Evolutionary conservation across 805 yeast genomes (phyloP).

Genomic region (Yarrowia sp.): DNA sequence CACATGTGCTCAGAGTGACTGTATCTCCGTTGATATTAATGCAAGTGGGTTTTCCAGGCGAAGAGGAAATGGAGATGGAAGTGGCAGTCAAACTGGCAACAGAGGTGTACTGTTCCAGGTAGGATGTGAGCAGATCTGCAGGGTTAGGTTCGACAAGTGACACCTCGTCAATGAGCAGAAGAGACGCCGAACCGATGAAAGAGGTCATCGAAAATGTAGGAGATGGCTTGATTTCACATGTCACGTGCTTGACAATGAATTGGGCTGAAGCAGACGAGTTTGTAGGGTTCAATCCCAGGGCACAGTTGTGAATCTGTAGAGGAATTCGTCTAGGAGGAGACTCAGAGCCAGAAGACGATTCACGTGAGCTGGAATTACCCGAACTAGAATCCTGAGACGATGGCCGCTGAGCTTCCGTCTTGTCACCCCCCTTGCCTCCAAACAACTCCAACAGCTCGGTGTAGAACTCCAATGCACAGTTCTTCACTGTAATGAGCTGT

Average conservation of each 20-base stretch:
- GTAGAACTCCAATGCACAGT: conserved; percentile 55
- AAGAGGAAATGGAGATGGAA: background rate
- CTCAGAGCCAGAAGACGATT: background rate
- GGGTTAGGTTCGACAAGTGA: background rate
- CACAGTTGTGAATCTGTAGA: conserved; percentile 25
- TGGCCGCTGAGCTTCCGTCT: background rate
- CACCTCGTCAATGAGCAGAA: conserved; percentile 24
- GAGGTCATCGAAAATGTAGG: conserved; percentile 20
- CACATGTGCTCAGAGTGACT: conserved; percentile 57
- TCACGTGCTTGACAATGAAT: conserved; percentile 25
- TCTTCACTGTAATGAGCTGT: conserved; percentile 57
- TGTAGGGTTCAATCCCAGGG: conserved; percentile 10
- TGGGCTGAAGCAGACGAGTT: conserved; percentile 13
- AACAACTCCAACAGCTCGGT: conserved; percentile 62
- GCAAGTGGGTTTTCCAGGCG: conserved; percentile 1
- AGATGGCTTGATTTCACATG: conserved; percentile 5
- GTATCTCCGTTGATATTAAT: conserved; percentile 40
- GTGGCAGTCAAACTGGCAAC: conserved; percentile 30
- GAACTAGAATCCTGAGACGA: background rate
- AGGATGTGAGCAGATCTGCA: background rate
- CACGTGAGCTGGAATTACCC: background rate
- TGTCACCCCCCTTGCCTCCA: conserved; percentile 42
- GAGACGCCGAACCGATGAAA: conserved; percentile 12
- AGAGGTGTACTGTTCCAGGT: conserved; percentile 32
- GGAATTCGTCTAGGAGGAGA: conserved; percentile 7